Percentiles rank a stretch among this genome's conserved stretches.
These are phyloP conservation scores for Heterobasidion occidentale DNA, from an alignment of 1,284 basidiomycete species.

Conservation along the genomic window DNA sequence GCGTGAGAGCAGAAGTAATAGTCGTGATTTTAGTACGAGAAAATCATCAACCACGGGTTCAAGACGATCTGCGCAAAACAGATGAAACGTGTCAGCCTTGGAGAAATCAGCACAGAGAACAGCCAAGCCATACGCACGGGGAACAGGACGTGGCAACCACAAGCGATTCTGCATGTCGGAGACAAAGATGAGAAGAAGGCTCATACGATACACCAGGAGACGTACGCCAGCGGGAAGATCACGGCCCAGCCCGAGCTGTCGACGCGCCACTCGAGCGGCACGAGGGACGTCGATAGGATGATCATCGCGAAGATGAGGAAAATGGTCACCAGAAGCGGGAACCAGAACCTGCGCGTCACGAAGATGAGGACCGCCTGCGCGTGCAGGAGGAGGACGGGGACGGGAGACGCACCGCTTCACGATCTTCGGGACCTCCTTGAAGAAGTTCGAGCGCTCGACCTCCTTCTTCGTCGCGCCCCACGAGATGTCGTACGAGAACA, in stretches of 20 bases:
- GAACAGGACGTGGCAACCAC: slow-evolving; percentile 35
- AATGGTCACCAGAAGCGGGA: slow-evolving; percentile 32
- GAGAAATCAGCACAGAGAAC: background rate
- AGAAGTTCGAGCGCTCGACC: slow-evolving; percentile 49
- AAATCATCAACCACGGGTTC: slow-evolving; percentile 43
- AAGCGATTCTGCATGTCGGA: slow-evolving; percentile 16
- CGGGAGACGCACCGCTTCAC: slow-evolving; percentile 24
- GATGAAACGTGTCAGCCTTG: background rate
- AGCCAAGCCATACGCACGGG: slow-evolving; percentile 19
- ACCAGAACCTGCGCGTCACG: slow-evolving; percentile 28
- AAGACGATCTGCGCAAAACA: slow-evolving; percentile 28
- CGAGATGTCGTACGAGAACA: slow-evolving; percentile 50
- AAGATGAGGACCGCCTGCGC: background rate
- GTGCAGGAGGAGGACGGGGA: background rate
- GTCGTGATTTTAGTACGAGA: slow-evolving; percentile 30
- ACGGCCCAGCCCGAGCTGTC: slow-evolving; percentile 32
- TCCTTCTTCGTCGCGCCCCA: slow-evolving; percentile 42
- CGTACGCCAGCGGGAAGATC: slow-evolving; percentile 33
- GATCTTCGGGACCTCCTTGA: slow-evolving; percentile 49
- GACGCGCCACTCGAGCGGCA: slow-evolving; percentile 38
- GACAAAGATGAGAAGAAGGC: background rate
- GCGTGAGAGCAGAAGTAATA: background rate
- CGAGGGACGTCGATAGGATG: slow-evolving; percentile 28
- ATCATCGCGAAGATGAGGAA: slow-evolving; percentile 32
- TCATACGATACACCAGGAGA: slow-evolving; percentile 1